Evolutionary conservation across 345 rosid genomes (phyloP).

Genomic region (Tarenaya hassleriana): DNA sequence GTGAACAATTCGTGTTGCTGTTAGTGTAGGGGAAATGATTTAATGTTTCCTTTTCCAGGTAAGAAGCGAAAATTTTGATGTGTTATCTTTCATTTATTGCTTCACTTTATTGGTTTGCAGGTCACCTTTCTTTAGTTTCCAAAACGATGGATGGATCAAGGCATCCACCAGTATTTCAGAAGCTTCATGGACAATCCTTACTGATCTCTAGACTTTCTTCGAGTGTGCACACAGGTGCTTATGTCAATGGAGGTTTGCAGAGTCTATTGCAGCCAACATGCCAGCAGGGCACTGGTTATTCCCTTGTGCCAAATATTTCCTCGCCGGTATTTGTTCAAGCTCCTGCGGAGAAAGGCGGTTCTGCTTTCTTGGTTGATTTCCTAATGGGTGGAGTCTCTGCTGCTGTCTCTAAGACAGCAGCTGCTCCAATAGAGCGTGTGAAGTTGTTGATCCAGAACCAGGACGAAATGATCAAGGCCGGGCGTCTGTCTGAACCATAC

Average conservation of each 20-base stretch:
- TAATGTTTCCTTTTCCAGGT: too few species aligned
- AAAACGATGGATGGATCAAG: slow-evolving; percentile 52
- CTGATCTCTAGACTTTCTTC: slow-evolving; percentile 39
- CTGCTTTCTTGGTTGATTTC: slow-evolving; percentile 35
- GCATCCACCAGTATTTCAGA: slow-evolving; percentile 49
- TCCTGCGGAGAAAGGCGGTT: slow-evolving; percentile 37
- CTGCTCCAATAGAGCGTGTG: too few species aligned
- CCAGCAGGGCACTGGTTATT: slow-evolving; percentile 26
- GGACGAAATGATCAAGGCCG: slow-evolving; percentile 53
- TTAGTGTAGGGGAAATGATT: too few species aligned
- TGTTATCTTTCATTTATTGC: not conserved
- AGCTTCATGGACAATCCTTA: slow-evolving; percentile 44
- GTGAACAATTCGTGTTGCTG: too few species aligned
- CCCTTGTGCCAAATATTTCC: slow-evolving; percentile 24
- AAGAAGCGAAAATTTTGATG: not conserved
- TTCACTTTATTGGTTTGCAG: slow-evolving; percentile 12
- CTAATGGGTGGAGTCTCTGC: too few species aligned
- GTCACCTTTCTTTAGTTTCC: not conserved
- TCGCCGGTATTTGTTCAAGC: slow-evolving; percentile 37
- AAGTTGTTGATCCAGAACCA: too few species aligned
- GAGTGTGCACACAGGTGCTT: slow-evolving; percentile 24
- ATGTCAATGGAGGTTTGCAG: slow-evolving; percentile 32
- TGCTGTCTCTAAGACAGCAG: too few species aligned
- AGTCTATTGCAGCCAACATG: slow-evolving; percentile 31
- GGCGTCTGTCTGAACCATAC: slow-evolving; percentile 45